Evolutionary conservation across 257 asterid species (phyloP).

Genomic region (Przewalskia tangutica): DNA sequence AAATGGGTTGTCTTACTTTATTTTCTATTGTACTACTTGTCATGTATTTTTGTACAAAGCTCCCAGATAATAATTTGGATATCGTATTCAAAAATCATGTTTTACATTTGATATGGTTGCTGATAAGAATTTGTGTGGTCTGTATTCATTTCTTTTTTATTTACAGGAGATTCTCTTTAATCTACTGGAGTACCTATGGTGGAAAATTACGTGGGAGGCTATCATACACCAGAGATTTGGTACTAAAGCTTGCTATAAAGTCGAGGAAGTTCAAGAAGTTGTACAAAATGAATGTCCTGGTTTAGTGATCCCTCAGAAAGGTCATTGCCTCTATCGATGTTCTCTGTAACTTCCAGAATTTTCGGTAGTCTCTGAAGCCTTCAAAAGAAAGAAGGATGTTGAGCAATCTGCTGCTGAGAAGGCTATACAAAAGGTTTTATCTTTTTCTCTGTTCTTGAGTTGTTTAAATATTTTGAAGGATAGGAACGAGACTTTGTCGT

Average conservation of each 20-base stretch:
- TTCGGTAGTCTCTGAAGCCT: constrained; percentile 55
- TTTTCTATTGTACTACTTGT: too few relatives aligned
- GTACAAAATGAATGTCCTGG: constrained; percentile 57
- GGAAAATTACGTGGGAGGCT: too few relatives aligned
- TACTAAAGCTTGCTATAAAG: constrained; percentile 50
- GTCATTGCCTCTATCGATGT: constrained; percentile 67
- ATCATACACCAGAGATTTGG: constrained; percentile 71
- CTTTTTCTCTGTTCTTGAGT: background rate
- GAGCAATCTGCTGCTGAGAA: constrained; percentile 91
- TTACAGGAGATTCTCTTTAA: too few relatives aligned
- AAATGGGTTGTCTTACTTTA: too few relatives aligned
- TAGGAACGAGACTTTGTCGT: background rate
- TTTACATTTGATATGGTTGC: too few relatives aligned
- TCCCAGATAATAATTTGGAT: too few relatives aligned
- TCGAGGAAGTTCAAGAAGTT: constrained; percentile 65
- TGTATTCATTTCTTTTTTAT: too few relatives aligned
- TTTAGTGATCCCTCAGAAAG: constrained; percentile 51
- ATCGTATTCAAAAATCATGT: too few relatives aligned
- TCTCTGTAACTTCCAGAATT: constrained; percentile 63
- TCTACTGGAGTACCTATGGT: too few relatives aligned
- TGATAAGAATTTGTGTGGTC: too few relatives aligned
- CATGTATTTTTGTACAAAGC: too few relatives aligned
- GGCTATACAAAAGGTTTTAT: constrained; percentile 77
- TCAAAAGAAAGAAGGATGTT: constrained; percentile 68
- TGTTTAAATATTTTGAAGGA: background rate